phyloP scores from a whole-genome alignment of 163 green algal genomes.

The Dunaliella salina region DNA sequence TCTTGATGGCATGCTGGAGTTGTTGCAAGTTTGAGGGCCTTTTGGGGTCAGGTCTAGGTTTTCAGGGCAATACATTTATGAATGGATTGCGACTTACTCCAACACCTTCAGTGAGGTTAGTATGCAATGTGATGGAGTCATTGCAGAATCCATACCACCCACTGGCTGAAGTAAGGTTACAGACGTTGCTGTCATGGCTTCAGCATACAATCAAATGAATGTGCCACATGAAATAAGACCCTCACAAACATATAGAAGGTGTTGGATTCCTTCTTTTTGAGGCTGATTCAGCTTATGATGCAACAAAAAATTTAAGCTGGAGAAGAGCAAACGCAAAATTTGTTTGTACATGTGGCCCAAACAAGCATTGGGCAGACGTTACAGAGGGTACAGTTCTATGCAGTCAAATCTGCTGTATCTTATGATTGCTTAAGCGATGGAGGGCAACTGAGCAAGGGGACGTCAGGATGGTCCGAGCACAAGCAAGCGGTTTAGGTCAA shows the following conservation, averaged over 20 bases:
- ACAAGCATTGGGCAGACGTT: neutral
- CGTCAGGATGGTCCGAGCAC: neutral
- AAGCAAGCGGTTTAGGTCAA: neutral
- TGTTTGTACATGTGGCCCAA: neutral
- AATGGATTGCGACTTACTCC: no score
- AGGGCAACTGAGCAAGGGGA: neutral
- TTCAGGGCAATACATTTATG: no score
- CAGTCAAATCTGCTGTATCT: no score
- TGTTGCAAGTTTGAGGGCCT: no score
- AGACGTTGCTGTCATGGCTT: neutral
- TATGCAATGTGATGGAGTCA: neutral
- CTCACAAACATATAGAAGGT: neutral
- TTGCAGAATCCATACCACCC: neutral
- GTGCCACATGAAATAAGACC: neutral
- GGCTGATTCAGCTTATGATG: neutral
- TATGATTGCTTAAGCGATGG: neutral
- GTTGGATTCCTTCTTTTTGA: neutral
- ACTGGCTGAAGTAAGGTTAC: neutral
- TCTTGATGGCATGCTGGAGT: no score
- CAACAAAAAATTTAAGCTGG: neutral
- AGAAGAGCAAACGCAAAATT: neutral
- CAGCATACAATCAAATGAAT: neutral
- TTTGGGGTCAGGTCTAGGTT: no score
- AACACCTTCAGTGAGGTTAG: no score
- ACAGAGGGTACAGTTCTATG: neutral